Base-by-base conservation (phyloP, 225 moss, liverwort and hornwort species). In the Straminergon stramineum region DNA sequence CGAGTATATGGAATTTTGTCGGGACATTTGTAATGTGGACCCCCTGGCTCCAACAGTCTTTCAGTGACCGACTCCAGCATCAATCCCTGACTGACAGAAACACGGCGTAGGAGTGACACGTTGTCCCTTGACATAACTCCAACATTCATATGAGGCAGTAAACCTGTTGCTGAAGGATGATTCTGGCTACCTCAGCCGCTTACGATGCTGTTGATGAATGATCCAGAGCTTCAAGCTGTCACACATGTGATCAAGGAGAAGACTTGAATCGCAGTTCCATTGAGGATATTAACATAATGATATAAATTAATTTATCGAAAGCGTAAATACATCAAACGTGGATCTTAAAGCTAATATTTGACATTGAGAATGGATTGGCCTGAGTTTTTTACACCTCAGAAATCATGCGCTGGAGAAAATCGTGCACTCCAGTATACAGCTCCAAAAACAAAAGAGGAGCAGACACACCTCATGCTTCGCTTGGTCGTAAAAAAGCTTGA, bases 61-160 rank as follows among this genome's bases (percentile, higher is more conserved):
- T 96, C 94, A 69, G 97, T 96, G 62, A 94, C 73, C 41, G 97
- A 95, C 90, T 97, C 96, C 89, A 97, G 86, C 96, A 97, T 97
- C 86, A 96, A 92, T 80, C 97, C 97, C 90, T 97, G 96, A 90
- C 97, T 96, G 65, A 92, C 96, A 83, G 96, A 96, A 80, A 94
- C 90, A 69, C 91, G 89, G 81, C 96, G 96, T 81, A 97, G 93
- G 37, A 92, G 90, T 82, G 88, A 89, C 89, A 96, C 90, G 66
- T 97, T 96, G 68, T 92, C 93, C 81, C 92, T 93, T 81, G 90
- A 95, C 91, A 96, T 93, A 87, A 96, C 96, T 69, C 97, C 96
- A 58, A 95, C 97, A 89, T 97, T 96, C 90, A 96, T 94, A 79
- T 96, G 96, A 31, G 97, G 97, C 82, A 97, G 92, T 88, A 97